Percentiles rank a stretch among this genome's conserved stretches.
These are phyloP conservation scores for Fusarium papillatum DNA, from an alignment of 2,329 filamentous ascomycete genomes.

Conservation along the genomic window DNA sequence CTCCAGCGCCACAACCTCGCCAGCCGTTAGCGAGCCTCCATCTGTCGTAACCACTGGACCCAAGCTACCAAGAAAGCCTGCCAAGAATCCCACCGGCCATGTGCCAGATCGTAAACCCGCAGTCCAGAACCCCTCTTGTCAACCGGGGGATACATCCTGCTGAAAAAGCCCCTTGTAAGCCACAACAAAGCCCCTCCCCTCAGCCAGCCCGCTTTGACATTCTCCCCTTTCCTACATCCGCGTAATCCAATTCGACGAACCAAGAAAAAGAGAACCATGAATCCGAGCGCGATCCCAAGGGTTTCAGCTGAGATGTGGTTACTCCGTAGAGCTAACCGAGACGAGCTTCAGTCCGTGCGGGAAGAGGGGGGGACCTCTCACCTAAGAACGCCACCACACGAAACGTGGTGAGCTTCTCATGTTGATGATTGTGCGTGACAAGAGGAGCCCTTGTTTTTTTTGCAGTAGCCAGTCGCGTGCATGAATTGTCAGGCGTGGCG, in stretches of 20 bases:
- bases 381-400: neutral
- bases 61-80: neutral
- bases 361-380: neutral
- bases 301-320: neutral
- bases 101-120: neutral
- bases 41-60: neutral
- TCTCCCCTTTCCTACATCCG: neutral
- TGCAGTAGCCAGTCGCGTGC: neutral
- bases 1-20: neutral
- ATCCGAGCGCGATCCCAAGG: neutral
- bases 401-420: constrained; percentile 2
- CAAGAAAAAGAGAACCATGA: neutral
- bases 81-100: neutral
- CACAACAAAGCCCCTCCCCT: neutral
- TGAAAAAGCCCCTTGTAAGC: neutral
- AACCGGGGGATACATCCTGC: neutral
- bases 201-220: neutral
- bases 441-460: neutral
- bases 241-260: neutral
- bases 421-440: neutral
- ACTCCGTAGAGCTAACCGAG: neutral
- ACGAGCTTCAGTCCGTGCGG: neutral
- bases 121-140: neutral
- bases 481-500: neutral
- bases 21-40: neutral